Evolutionary conservation across 2,329 filamentous ascomycete genomes (phyloP), one percentile per base, ranked within the genome.

Genomic region (Cladosporium austrohemisphaericum): DNA sequence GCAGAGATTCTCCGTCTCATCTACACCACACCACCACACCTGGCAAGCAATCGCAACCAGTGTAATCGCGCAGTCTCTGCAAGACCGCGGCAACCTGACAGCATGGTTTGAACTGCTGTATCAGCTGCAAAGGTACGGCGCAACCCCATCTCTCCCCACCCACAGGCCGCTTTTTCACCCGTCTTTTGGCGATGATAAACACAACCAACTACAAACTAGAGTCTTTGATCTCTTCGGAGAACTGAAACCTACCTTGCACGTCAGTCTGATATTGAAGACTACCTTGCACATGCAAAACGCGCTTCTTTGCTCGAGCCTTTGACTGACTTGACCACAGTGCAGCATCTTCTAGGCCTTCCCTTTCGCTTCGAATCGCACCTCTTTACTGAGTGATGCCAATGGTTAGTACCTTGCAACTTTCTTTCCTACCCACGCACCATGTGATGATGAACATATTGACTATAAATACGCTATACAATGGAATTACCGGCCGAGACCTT

Each of bases 241-340:
- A 79, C 85, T 92, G 87, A 91, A 91, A 92, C 84, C 81, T 71
- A 68, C 57, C 44, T 83, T 88, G 71, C 84, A 92, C 86, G 87
- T 93, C 88, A 93, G 88, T 89, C 88, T 93, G 88, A 93, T 57
- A 33, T 51, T 40, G 20, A 48, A 46, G 35, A 43, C 38, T 28
- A 35, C 31, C 14, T 35, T 20, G n/a, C 41, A 19, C 20, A 19
- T 35, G 19, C 14, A 13, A 35, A 11, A 19, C n/a, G 29, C 31
- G 18, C 13, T 19, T 45, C 29, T 45, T 28, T 18, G 4, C 26
- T 5, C 16, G 31, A 23, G 22, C n/a, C 11, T 23, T 29, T 35
- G 33, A 36, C 44, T 47, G 33, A 47, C 46, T 14, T 25, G 26
- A 47, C 18, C n/a, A 18, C 44, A 47, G 44, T 38, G 33, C 44